Base-by-base conservation (phyloP, 2,329 filamentous ascomycete genomes). In the Phaeosphaeria sp. region DNA sequence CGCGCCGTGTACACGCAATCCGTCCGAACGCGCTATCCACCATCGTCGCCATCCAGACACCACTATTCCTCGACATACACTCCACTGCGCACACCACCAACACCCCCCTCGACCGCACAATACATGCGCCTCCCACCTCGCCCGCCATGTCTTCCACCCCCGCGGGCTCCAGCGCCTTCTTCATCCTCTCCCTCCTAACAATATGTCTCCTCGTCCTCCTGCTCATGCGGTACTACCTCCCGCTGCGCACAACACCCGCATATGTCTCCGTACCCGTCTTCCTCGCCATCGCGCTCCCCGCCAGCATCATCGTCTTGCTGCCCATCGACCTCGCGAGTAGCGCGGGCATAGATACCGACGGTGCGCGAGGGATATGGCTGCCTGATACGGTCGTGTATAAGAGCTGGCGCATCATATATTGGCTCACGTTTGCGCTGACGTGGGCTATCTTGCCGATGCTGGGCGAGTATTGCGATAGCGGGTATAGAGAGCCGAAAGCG, bases 371-470 rank as follows among this genome's bases (percentile, higher is more conserved):
- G 33, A 91, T 99, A 72, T 97, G 93, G 92, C 85, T 99, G 33
- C 90, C 91, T 5, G 84, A 90, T 64, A 82, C 88, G 49, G 85
- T 93, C 25, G 83, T 97, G 49, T 82, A 96, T 71, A 92, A 97
- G 22, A 90, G 90, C 56, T 99, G 95, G 95, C 87, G 94, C 73
- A 94, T 99, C 64, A 90, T 91, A 20, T 99, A 99, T 80, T 99
- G 95, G 95, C 83, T 99, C 54, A 98, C 94, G 0, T 99, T 99
- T 79, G 88, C 89, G 50, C 80, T 99, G 72, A 98, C 94, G 55
- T 99, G 95, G 95, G 87, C 93, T 60, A 92, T 99, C 61, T 88
- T 99, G 36, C 95, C 95, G 15, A 86, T 98, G 50, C 87, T 99
- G 55, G 95, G 90, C 76, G 94, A 98, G 78, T 99, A 97, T 78